Evolutionary conservation across 768 basidiomycete genomes (phyloP), one percentile per base, ranked within the genome.

Genomic region (Tubosaeta brunneosetosa): DNA sequence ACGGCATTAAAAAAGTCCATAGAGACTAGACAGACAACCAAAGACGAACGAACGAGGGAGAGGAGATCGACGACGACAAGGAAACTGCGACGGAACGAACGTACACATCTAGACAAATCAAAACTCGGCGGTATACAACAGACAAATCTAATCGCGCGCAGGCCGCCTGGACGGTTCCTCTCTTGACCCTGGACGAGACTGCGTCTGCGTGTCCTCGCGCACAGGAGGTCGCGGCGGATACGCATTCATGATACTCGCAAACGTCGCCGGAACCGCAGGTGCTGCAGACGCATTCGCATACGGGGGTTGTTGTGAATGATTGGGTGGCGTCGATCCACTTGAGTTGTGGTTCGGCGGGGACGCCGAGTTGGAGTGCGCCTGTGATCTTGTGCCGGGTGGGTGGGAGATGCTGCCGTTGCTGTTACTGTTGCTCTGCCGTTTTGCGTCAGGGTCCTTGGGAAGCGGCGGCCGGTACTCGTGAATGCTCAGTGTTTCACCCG

Each of bases 171-270:
- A 58, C 47, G 55, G 49, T 41, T 62, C 49, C 2, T 69, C 68
- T 47, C 68, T 62, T 29, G 66, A 64, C 7, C 57, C 60, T 8
- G 67, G 61, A 46, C 63, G 66, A 14, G 65, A 65, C 29, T 60
- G 64, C 16, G 53, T 56, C 9, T 62, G 60, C 7, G 66, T 55
- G 14, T 64, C 61, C 9, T 58, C 67, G 16, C 59, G 63, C 11
- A 34, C 52, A 17, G 63, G 55, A 16, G 59, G 55, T 29, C 67
- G 65, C 1, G 71, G 64, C 9, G 82, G 76, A 64, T 84, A 85
- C n/a, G 84, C 83, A 58, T 83, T 80, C 83, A 87, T 82, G 56
- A 87, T 84, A 53, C 78, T 82, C 32, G 83, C 86, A 63, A 86
- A 80, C 49, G 83, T 78, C 26, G 82, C 71, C 2, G 81, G 77